Conservation (phyloP, 1,284 basidiomycete genomes). For the Ustanciosporium gigantosporum region DNA sequence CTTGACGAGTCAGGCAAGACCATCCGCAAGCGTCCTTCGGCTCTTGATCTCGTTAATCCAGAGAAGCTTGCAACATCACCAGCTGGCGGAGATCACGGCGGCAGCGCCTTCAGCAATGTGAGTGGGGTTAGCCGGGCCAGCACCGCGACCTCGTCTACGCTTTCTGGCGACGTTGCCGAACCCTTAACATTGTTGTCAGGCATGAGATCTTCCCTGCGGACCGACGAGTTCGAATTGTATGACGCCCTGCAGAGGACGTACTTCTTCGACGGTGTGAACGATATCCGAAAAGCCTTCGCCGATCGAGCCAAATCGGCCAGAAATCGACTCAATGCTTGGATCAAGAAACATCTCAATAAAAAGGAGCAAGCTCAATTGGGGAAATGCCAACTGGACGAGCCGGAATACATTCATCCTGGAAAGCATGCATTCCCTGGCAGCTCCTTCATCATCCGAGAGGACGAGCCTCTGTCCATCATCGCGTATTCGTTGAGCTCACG, state of each 20-base stretch:
- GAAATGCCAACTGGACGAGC: constrained; percentile 30
- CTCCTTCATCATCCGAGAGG: constrained; percentile 42
- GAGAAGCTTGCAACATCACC: neutral
- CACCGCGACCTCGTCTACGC: constrained; percentile 1
- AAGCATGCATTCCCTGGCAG: constrained; percentile 46
- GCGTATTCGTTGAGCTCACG: constrained; percentile 52
- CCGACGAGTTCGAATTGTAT: constrained; percentile 52
- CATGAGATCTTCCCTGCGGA: constrained; percentile 28
- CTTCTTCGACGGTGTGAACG: constrained; percentile 40
- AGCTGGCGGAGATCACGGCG: neutral
- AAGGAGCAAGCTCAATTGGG: constrained; percentile 35
- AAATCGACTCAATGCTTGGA: constrained; percentile 46
- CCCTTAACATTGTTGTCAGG: constrained; percentile 34
- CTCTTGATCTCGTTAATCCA: neutral
- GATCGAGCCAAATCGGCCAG: constrained; percentile 49
- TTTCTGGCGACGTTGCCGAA: constrained; percentile 17
- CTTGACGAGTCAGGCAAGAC: constrained; percentile 49
- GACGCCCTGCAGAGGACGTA: constrained; percentile 34
- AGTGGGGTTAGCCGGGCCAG: neutral
- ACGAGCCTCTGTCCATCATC: constrained; percentile 54
- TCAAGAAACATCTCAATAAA: constrained; percentile 45
- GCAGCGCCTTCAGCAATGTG: neutral
- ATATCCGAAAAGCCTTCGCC: constrained; percentile 43
- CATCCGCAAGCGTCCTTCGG: constrained; percentile 14
- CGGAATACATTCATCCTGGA: constrained; percentile 32